Evolutionary conservation across 2,329 filamentous ascomycete species (phyloP), one percentile per base, ranked within the genome.

Genomic region (Beauveria rudraprayagi): DNA sequence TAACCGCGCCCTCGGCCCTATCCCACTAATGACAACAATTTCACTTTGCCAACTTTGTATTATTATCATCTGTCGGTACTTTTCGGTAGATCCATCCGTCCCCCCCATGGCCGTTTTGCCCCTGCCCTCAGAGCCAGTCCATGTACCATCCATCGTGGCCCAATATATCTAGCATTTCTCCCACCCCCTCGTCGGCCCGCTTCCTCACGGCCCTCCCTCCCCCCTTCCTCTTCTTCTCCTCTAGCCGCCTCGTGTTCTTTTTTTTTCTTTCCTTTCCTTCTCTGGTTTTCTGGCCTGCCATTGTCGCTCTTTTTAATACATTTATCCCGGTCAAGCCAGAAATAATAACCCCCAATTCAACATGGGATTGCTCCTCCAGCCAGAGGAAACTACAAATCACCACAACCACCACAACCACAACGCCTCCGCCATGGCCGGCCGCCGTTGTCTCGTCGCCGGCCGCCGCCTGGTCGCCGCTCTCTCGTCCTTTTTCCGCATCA

Each of bases 401-500:
- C 8, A 43, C 17, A 37, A 19, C 16, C 11, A 44, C 11, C 37
- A 43, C 17, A 47, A 22, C 17, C n/a, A 44, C 9, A 24, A 10
- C 17, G 22, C 17, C 17, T 44, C 30, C 55, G 47, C 14, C 41
- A 62, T 62, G 61, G 28, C 55, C 7, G 55, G 50, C 9, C 30
- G 37, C 28, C 61, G 56, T 9, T 58, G 48, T 14, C 48, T 56
- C 43, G 19, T 30, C n/a, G 41, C 16, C 6, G 43, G 48, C 16
- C 57, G 48, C 19, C 57, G 44, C 28, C 19, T 60, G 11, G 26
- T 22, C 24, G 40, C 7, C 37, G 50, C 41, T 8, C 40, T 60
- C 40, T 46, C 55, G 22, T 50, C 55, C 54, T 52, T 53, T 11
- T 59, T 56, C n/a, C 61, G 61, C 47, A 51, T 62, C 52, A 34